Base-by-base conservation (phyloP, 2,329 filamentous ascomycete species). In the Xylaria sp. region DNA sequence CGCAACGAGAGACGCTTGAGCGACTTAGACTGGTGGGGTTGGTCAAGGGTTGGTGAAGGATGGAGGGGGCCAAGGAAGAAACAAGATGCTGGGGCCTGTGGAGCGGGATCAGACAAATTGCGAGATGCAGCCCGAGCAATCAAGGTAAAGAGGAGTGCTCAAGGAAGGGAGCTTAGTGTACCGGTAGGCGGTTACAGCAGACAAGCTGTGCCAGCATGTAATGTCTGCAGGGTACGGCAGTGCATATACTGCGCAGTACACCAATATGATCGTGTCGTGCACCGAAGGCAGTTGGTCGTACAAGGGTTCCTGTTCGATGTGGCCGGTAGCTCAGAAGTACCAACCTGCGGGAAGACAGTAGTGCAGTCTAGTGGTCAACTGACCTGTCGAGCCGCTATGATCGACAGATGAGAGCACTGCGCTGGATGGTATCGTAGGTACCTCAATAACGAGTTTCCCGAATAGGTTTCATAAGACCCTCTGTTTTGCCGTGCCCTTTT, bases 71-170 rank as follows among this genome's bases (percentile, higher is more conserved):
- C n/a, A 57, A 48, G 62, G 31, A 63, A 55, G 60, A 61, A 56
- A 64, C 60, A 65, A 59, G 67, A 66, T 69, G 66, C 67, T 69
- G 69, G 69, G 69, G 66, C 23, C 60, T 57, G 63, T 66, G 59
- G 51, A 46, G 57, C 63, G 48, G 51, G 66, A 63, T 65, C 34
- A 59, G 58, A 37, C 64, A 67, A 62, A 62, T 70, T 67, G 56
- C 64, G 37, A 64, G 56, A 62, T 65, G 57, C 58, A 62, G 58
- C 57, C 57, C n/a, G 63, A 48, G 46, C 54, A 59, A 59, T 55
- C 37, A 41, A 41, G 46, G 63, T 54, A 60, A 25, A 48, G 9
- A n/a, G n/a, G 23, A 13, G 50, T 10, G 50, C 10, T 13, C 12
- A 52, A 31, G n/a, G 39, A 12, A 34, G 23, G 9, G 18, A 41